Conservation (phyloP, 805 yeast genomes). For the Candida fluviatilis region DNA sequence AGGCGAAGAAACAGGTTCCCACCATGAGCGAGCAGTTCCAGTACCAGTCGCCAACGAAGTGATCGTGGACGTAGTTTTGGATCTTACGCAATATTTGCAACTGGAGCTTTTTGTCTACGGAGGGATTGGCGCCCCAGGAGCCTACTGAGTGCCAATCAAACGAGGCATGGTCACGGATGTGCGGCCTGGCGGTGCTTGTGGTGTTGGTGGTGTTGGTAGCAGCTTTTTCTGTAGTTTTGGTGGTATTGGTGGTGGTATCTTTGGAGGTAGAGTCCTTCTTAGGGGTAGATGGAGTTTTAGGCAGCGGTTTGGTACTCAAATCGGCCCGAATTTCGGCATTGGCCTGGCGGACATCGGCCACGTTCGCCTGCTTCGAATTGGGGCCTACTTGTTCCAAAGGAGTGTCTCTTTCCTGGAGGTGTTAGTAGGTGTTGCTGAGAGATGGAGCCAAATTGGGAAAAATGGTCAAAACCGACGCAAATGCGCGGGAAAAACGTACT, state of each 20-base stretch:
- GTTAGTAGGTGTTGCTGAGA: too few relatives aligned
- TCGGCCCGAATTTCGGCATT: not conserved
- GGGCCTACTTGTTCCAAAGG: conserved; percentile 1
- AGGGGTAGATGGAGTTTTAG: conserved; percentile 2
- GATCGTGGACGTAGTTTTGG: conserved; percentile 62
- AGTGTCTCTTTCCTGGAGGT: conserved; percentile 4
- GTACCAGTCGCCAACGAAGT: conserved; percentile 67
- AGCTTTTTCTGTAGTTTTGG: conserved; percentile 10
- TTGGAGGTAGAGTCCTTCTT: conserved; percentile 3
- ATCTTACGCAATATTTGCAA: conserved; percentile 31
- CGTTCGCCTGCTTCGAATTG: conserved; percentile 3
- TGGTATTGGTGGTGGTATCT: conserved; percentile 5
- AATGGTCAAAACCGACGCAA: too few relatives aligned
- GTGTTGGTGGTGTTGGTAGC: conserved; percentile 8
- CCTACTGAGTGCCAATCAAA: conserved; percentile 42
- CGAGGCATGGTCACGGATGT: conserved; percentile 25
- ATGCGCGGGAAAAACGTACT: too few relatives aligned
- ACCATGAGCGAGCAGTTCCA: conserved; percentile 61
- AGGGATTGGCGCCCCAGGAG: conserved; percentile 21
- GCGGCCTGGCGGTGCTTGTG: conserved; percentile 12
- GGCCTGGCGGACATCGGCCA: not conserved
- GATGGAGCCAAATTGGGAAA: too few relatives aligned
- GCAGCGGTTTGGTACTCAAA: not conserved
- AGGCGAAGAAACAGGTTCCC: conserved; percentile 70
- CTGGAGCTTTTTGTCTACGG: conserved; percentile 20